Percentiles rank a stretch among this genome's conserved stretches.
phyloP scores from a whole-genome alignment of 106 monocot genomes.

The Phalaenopsis aphrodite region DNA sequence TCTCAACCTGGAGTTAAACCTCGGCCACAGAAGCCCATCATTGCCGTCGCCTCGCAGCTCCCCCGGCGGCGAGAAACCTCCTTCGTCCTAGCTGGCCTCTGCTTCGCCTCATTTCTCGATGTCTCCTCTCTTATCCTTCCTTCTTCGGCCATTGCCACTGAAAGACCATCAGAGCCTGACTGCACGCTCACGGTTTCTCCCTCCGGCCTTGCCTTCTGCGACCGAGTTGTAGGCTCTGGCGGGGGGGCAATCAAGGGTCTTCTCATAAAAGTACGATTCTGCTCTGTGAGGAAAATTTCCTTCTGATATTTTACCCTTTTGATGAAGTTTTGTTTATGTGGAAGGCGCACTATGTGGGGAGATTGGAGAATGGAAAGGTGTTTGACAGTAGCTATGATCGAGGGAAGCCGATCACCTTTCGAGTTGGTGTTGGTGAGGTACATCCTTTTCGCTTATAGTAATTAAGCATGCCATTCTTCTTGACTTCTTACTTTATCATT shows the following conservation, averaged over 20 bases:
- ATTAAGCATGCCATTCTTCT: not conserved
- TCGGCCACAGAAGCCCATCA: not conserved
- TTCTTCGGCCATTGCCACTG: conserved; percentile 10
- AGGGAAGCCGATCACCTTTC: conserved; percentile 70
- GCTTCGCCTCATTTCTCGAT: conserved; percentile 8
- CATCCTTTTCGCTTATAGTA: too few species aligned
- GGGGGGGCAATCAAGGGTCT: conserved; percentile 54
- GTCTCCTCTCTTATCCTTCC: conserved; percentile 7
- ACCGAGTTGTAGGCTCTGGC: conserved; percentile 63
- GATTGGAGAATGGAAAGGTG: conserved; percentile 82
- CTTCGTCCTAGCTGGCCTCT: conserved; percentile 15
- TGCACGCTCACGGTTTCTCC: conserved; percentile 53
- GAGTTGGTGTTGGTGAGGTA: conserved; percentile 92
- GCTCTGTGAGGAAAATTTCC: not conserved
- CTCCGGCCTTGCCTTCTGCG: conserved; percentile 84
- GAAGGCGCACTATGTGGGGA: conserved; percentile 90
- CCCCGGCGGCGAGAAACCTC: conserved; percentile 37
- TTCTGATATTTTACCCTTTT: not conserved
- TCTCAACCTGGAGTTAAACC: conserved; percentile 1
- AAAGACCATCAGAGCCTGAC: not conserved
- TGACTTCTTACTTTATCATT: not conserved
- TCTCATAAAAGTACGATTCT: conserved; percentile 66
- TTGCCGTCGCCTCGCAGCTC: not conserved
- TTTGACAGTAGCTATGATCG: conserved; percentile 85
- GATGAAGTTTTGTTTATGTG: not conserved